Percentiles rank a stretch among this genome's conserved stretches.
phyloP scores from a whole-genome alignment of 2,329 filamentous ascomycete species.

The Alternaria gaisen region DNA sequence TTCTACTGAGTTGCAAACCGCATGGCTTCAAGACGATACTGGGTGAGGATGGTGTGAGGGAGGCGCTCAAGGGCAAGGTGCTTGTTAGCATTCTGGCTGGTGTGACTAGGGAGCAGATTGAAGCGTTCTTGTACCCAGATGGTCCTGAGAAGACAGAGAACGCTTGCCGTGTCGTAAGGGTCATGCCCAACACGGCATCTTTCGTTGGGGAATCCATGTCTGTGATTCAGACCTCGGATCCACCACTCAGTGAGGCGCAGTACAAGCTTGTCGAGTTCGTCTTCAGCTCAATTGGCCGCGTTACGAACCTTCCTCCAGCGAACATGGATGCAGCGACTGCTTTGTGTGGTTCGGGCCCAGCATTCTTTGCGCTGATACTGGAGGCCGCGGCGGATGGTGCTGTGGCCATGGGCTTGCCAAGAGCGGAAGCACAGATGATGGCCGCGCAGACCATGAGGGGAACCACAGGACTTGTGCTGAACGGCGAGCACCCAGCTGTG shows the following conservation, averaged over 20 bases:
- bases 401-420: constrained; percentile 79
- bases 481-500: constrained; percentile 77
- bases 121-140: constrained; percentile 67
- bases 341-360: constrained; percentile 77
- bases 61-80: constrained; percentile 80
- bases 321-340: constrained; percentile 79
- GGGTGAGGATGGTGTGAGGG: constrained; percentile 70
- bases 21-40: constrained; percentile 76
- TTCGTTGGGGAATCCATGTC: constrained; percentile 83
- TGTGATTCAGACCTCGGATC: constrained; percentile 71
- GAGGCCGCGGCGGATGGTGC: constrained; percentile 80
- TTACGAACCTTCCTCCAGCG: constrained; percentile 71
- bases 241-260: constrained; percentile 64
- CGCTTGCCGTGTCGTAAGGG: constrained; percentile 73
- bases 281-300: constrained; percentile 76
- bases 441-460: constrained; percentile 82
- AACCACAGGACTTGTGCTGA: constrained; percentile 72
- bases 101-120: constrained; percentile 74
- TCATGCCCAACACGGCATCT: constrained; percentile 86
- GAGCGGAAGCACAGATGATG: constrained; percentile 77
- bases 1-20: constrained; percentile 84
- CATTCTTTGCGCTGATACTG: constrained; percentile 78
- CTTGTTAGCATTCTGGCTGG: constrained; percentile 84
- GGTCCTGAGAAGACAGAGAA: constrained; percentile 55
- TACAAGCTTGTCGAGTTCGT: constrained; percentile 75